Evolutionary conservation across 257 asterid genomes (phyloP).

Genomic region (Solanum gracilifrons): DNA sequence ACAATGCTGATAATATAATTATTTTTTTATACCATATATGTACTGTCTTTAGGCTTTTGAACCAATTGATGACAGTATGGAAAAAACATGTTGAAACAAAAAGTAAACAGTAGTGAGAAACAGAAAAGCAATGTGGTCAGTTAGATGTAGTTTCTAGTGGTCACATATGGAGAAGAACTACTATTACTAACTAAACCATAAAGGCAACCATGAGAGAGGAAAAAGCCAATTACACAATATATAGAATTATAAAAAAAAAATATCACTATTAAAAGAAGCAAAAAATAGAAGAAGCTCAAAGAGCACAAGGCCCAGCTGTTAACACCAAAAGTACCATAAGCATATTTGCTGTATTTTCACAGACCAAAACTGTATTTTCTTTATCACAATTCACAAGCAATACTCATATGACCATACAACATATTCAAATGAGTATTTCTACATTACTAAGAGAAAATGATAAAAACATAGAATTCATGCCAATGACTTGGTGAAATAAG

Average conservation of each 20-base stretch:
- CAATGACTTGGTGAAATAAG: neutral
- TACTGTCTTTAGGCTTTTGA: neutral
- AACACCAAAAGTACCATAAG: conserved; percentile 3
- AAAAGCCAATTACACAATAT: neutral
- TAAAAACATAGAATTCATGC: neutral
- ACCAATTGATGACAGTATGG: neutral
- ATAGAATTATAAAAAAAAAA: neutral
- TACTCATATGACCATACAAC: neutral
- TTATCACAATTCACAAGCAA: conserved; percentile 4
- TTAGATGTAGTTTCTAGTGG: neutral
- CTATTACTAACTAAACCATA: conserved; percentile 1
- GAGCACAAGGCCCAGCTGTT: conserved; percentile 6
- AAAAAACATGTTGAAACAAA: neutral
- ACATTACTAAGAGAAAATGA: neutral
- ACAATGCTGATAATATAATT: neutral
- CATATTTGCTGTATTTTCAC: neutral
- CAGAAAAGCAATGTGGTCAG: neutral
- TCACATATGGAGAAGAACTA: neutral
- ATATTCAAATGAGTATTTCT: neutral
- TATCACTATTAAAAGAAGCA: neutral
- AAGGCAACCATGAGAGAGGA: neutral
- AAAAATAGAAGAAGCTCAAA: neutral
- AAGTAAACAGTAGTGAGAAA: neutral
- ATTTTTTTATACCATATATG: neutral
- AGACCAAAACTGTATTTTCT: neutral